These are phyloP conservation scores for Eutrema heterophyllum DNA, from an alignment of 345 rosid species.

Conservation along the genomic window DNA sequence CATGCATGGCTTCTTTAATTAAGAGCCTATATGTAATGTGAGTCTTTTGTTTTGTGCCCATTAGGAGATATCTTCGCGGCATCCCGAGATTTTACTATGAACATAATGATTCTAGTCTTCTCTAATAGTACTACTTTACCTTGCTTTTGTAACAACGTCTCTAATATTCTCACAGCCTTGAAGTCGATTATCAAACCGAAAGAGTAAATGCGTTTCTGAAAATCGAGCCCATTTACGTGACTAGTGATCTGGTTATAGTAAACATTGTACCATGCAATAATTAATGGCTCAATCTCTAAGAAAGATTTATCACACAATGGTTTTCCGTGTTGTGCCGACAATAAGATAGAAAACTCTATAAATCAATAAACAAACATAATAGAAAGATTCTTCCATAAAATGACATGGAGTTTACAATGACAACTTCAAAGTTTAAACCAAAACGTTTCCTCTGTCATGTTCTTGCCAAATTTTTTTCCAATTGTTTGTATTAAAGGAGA, in stretches of 20 bases:
- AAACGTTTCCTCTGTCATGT: conserved; percentile 24
- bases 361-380: neutral
- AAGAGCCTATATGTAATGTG: neutral
- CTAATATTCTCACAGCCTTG: neutral
- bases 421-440: conserved; percentile 19
- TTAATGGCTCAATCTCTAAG: neutral
- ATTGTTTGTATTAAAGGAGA: neutral
- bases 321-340: neutral
- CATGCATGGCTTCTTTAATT: neutral
- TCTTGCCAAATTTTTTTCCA: neutral
- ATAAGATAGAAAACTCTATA: neutral
- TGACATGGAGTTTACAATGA: conserved; percentile 5
- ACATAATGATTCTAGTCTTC: neutral
- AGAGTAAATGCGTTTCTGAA: neutral
- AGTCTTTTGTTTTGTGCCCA: neutral
- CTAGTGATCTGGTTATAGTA: neutral
- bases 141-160: neutral
- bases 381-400: neutral
- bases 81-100: neutral
- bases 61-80: neutral
- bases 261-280: too few species aligned
- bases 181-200: neutral
- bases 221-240: neutral
- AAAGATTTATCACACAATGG: neutral
- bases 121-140: neutral